Percentiles rank a stretch among this genome's conserved stretches.
Conservation (phyloP, 345 rosid species). For the Aquilaria yunnanensis region DNA sequence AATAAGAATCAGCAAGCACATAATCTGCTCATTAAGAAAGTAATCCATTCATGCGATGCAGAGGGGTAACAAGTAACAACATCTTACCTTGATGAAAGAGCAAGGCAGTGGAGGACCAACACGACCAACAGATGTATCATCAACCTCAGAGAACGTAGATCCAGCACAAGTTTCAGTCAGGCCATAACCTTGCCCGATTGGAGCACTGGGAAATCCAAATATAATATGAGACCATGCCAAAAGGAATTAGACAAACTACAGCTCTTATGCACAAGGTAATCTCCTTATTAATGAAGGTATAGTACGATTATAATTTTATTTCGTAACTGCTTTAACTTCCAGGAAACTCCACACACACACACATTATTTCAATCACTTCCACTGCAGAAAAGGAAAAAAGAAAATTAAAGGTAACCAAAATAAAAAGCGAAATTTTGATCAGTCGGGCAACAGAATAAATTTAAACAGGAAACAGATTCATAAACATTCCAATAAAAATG, state of each 20-base stretch:
- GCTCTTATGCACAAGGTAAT: background rate
- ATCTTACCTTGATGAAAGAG: slow-evolving; percentile 82
- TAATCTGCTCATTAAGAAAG: background rate
- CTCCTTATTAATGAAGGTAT: background rate
- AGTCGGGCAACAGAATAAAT: too few relatives aligned
- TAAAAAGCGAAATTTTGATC: background rate
- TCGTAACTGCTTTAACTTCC: too few relatives aligned
- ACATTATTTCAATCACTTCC: too few relatives aligned
- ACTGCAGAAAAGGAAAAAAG: background rate
- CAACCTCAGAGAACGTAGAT: slow-evolving; percentile 94
- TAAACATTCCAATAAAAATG: too few relatives aligned
- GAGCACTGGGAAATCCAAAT: slow-evolving; percentile 56
- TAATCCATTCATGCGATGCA: slow-evolving; percentile 3
- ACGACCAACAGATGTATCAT: slow-evolving; percentile 94
- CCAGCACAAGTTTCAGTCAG: slow-evolving; percentile 99
- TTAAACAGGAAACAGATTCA: too few relatives aligned
- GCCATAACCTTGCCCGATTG: slow-evolving; percentile 99
- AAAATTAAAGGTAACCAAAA: background rate
- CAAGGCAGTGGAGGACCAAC: slow-evolving; percentile 97
- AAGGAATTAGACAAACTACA: slow-evolving; percentile 1
- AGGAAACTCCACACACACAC: too few relatives aligned
- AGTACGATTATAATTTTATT: too few relatives aligned
- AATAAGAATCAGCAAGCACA: background rate
- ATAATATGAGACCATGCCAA: slow-evolving; percentile 6
- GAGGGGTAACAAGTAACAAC: slow-evolving; percentile 2